These are phyloP conservation scores for Trichoderma sp. DNA, from an alignment of 2,329 filamentous ascomycete species.

Conservation along the genomic window DNA sequence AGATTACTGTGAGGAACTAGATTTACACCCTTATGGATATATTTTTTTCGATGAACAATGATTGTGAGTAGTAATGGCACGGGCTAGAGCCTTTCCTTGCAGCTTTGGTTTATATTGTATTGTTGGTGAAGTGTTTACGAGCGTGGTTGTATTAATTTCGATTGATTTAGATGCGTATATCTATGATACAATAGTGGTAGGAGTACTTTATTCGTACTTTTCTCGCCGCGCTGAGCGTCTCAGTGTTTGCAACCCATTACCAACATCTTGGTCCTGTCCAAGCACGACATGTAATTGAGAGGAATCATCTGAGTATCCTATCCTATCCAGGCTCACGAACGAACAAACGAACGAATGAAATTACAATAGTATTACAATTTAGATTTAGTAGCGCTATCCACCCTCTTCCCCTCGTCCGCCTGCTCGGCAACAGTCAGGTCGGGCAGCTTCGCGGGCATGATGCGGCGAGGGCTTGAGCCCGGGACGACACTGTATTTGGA, in stretches of 20 bases:
- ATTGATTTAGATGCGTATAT: background rate
- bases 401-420: slow-evolving; percentile 72
- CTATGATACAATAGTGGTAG: background rate
- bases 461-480: slow-evolving; percentile 65
- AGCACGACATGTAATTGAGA: background rate
- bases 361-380: slow-evolving; percentile 40
- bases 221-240: background rate
- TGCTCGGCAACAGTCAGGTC: slow-evolving; percentile 74
- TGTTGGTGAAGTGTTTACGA: background rate
- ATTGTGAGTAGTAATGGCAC: background rate
- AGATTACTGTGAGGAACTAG: slow-evolving; percentile 14
- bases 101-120: background rate
- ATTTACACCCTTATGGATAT: slow-evolving; percentile 26
- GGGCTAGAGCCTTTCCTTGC: background rate
- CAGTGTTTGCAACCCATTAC: background rate
- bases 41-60: slow-evolving; percentile 20
- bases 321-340: background rate
- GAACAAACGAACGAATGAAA: background rate
- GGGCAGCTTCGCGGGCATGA: slow-evolving; percentile 74
- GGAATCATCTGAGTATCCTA: background rate
- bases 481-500: slow-evolving; percentile 69
- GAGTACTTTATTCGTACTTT: background rate
- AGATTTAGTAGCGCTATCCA: slow-evolving; percentile 61
- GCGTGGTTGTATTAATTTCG: background rate
- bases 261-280: background rate